Conservation (phyloP, 164 flowering plant species). For the Pachysandra terminalis region DNA sequence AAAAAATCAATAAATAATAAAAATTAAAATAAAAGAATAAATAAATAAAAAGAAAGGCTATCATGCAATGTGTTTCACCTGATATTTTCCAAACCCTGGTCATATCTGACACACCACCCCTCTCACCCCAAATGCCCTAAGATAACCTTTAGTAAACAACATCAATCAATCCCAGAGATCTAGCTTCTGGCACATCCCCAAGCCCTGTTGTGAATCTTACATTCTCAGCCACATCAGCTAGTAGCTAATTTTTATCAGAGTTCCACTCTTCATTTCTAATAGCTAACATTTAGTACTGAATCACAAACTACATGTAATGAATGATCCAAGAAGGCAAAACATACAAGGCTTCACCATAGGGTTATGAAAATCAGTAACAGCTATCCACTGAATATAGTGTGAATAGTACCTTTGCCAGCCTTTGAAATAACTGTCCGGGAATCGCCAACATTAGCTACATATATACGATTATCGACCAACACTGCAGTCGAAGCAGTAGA, state of each 20-base stretch:
- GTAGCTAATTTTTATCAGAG: neutral
- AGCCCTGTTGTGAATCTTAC: neutral
- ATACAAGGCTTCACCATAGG: neutral
- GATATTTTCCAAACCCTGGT: too few relatives aligned
- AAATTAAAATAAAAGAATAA: too few relatives aligned
- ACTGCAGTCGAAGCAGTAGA: constrained; percentile 98
- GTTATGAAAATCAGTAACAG: neutral
- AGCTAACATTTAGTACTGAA: neutral
- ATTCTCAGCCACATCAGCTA: neutral
- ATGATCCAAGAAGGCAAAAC: neutral
- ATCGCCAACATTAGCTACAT: constrained; percentile 99
- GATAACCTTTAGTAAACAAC: too few relatives aligned
- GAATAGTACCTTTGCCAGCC: constrained; percentile 71
- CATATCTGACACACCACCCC: too few relatives aligned
- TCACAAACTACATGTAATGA: neutral
- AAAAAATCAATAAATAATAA: too few relatives aligned
- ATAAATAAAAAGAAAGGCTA: too few relatives aligned
- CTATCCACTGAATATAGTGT: neutral
- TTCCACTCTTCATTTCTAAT: neutral
- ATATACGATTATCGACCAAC: constrained; percentile 78
- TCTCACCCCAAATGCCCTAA: too few relatives aligned
- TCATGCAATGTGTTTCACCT: too few relatives aligned
- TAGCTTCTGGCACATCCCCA: neutral
- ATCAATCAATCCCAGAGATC: neutral
- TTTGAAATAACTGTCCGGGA: constrained; percentile 89